Evolutionary conservation across 768 basidiomycete genomes (phyloP), one percentile per base, ranked within the genome.

Genomic region (Naganishia onofrii): DNA sequence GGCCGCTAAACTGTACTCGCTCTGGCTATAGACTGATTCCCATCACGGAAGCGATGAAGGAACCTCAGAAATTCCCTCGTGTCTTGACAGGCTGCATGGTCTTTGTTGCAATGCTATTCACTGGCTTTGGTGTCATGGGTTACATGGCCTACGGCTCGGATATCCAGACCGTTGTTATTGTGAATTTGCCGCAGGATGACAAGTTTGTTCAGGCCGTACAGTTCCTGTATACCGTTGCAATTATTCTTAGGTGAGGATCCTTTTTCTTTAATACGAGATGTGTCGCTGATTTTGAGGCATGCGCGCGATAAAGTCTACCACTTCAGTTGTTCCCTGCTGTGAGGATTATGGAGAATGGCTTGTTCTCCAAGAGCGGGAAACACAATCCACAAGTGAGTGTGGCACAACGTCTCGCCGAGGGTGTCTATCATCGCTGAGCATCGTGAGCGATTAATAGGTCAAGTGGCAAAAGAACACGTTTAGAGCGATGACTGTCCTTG

Each of bases 311-410:
- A 32, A 96, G 93, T 17, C 89, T 90, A 9, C 93, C 95, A 0
- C 86, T 98, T 0, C 94, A 98, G 81, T 88, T 97, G 68, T 97
- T 98, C 91, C 96, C 96, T 0, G 96, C 95, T 2, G 88, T 95
- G 56, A 88, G 96, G 66, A 98, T 99, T 77, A 87, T 97, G 82
- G 96, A 99, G 84, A 95, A 97, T 77, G 94, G 91, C 3, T 76
- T 98, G 32, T 97, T 98, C 79, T 87, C 87, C 54, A 63, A 74
- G 63, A 92, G 90, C 74, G 96, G 96, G 57, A 97, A 97, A 80
- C 84, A 80, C 64, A 85, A 92, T 79, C 73, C 83, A 1, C 73
- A 73, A 54, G 57, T 58, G 56, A 60, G 42, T 51, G 48, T 4
- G 3, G 7, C 32, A 44, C 64, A 21, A 12, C 42, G 42, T 42